Conservation (phyloP, 441 rosid species). For the Francoa sonchifolia region DNA sequence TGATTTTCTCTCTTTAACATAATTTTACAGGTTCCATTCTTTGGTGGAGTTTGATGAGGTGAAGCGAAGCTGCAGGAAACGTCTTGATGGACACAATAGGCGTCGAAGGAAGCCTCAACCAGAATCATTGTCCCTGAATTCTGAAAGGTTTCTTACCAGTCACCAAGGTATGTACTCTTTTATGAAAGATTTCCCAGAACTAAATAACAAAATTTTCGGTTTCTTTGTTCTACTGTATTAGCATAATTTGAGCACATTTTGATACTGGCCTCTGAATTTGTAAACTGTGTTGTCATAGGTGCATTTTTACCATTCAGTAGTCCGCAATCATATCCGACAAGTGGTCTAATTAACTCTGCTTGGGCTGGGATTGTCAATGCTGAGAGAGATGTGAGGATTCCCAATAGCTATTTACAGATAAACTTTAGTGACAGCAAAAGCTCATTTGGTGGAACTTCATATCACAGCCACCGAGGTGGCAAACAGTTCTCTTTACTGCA, state of each 20-base stretch:
- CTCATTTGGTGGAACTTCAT: constrained; percentile 21
- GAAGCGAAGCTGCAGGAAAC: constrained; percentile 15
- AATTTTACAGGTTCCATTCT: constrained; percentile 11
- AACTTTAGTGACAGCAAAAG: constrained; percentile 22
- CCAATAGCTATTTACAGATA: constrained; percentile 16
- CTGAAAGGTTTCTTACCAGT: constrained; percentile 1
- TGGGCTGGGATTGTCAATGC: constrained; percentile 32
- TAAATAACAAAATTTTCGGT: too few species aligned
- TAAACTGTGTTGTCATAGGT: constrained; percentile 25
- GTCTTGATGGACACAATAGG: constrained; percentile 13
- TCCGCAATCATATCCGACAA: constrained; percentile 27
- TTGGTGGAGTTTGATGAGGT: constrained; percentile 9
- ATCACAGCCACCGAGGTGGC: constrained; percentile 21
- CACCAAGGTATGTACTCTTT: neutral
- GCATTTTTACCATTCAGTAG: constrained; percentile 27
- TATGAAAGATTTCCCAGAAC: neutral
- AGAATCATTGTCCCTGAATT: constrained; percentile 2
- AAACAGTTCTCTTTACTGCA: constrained; percentile 34
- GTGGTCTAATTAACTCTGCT: constrained; percentile 17
- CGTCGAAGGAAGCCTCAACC: constrained; percentile 12
- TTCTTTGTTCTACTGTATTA: neutral
- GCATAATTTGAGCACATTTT: neutral
- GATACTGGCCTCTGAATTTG: neutral
- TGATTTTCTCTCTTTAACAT: too few species aligned
- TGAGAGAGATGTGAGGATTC: constrained; percentile 21